Conservation (phyloP, 2,329 filamentous ascomycete species). For the Aspergillus tanneri region DNA sequence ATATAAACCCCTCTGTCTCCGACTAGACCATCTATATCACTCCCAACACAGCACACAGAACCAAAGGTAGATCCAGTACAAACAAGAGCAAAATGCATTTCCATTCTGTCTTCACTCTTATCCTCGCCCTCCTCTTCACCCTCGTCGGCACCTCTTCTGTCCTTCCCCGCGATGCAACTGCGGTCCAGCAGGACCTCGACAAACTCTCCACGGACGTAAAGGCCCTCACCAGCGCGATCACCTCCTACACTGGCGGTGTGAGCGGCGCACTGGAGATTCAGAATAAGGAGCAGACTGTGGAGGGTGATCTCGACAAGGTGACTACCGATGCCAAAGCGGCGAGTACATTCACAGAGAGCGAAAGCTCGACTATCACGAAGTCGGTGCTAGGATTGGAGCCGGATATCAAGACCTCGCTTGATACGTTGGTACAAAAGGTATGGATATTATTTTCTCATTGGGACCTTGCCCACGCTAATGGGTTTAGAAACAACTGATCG, state of each 20-base stretch:
- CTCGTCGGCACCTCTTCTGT: neutral
- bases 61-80: too few species aligned
- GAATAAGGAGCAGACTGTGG: slow-evolving; percentile 4
- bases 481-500: slow-evolving; percentile 8
- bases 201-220: slow-evolving; percentile 8
- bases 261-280: slow-evolving; percentile 1
- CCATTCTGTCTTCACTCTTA: neutral
- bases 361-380: slow-evolving; percentile 10
- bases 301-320: slow-evolving; percentile 6
- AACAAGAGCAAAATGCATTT: slow-evolving; percentile 4
- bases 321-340: slow-evolving; percentile 7
- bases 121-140: neutral
- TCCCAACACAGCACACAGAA: too few species aligned
- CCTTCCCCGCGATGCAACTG: slow-evolving; percentile 4
- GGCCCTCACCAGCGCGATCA: slow-evolving; percentile 4
- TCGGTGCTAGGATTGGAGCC: slow-evolving; percentile 10
- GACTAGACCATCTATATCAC: too few species aligned
- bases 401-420: slow-evolving; percentile 4
- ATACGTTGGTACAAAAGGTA: slow-evolving; percentile 11
- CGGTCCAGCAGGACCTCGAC: slow-evolving; percentile 11
- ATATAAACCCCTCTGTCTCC: too few species aligned
- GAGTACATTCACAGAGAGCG: slow-evolving; percentile 2
- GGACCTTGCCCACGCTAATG: neutral
- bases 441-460: neutral
- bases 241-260: slow-evolving; percentile 8